phyloP scores from a whole-genome alignment of 305 asterid species.

The Solanum aculeatissimum region DNA sequence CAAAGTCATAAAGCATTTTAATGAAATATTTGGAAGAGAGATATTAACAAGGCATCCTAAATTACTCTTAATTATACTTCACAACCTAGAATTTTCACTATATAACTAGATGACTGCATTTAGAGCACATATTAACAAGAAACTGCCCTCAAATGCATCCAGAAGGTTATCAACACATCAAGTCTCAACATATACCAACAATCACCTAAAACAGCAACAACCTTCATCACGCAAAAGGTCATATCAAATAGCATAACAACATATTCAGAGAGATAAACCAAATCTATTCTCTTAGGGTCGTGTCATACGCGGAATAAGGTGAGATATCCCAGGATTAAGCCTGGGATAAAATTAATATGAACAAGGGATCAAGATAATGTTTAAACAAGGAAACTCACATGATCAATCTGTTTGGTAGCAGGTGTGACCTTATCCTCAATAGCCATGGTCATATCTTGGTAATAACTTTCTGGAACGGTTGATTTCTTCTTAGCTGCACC shows the following conservation, averaged over 20 bases:
- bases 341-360: not conserved
- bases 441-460: constrained; percentile 59
- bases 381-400: constrained; percentile 26
- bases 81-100: not conserved
- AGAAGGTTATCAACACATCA: not conserved
- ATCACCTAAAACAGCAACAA: not conserved
- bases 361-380: not conserved
- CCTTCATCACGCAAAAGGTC: not conserved
- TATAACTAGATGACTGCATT: not conserved
- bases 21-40: not conserved
- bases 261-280: not conserved
- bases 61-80: not conserved
- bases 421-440: constrained; percentile 68
- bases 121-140: not conserved
- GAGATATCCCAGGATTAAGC: not conserved
- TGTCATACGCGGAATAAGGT: not conserved
- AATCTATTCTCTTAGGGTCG: not conserved
- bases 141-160: not conserved
- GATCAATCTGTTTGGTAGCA: constrained; percentile 95
- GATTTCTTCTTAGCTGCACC: constrained; percentile 98
- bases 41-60: not conserved
- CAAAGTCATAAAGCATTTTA: not conserved
- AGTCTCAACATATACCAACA: not conserved
- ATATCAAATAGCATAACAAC: not conserved
- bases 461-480: constrained; percentile 86